Conservation (phyloP, 2,329 filamentous ascomycete species). For the Talaromyces sp. region DNA sequence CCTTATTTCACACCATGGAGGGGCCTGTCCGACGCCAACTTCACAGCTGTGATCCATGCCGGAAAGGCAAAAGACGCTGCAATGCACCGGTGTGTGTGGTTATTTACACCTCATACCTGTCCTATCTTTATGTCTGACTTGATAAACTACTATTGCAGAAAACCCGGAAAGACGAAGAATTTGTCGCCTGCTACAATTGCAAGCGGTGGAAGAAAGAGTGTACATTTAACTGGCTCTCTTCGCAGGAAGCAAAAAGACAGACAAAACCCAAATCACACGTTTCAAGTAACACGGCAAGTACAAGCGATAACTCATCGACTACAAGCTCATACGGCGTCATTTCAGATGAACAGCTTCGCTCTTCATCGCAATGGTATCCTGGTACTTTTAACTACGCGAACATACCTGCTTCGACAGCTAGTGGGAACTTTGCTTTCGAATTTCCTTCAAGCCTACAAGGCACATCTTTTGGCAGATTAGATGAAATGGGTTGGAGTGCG, state of each 20-base stretch:
- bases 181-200: slow-evolving; percentile 41
- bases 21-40: slow-evolving; percentile 9
- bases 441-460: neutral
- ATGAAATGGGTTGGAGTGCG: neutral
- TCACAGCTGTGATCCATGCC: slow-evolving; percentile 12
- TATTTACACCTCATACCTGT: neutral
- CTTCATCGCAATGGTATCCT: neutral
- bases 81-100: slow-evolving; percentile 6
- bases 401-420: neutral
- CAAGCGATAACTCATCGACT: neutral
- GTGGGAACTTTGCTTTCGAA: neutral
- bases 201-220: slow-evolving; percentile 45
- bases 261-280: neutral
- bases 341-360: neutral
- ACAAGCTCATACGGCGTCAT: neutral
- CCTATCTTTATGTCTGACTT: neutral
- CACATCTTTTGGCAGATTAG: neutral
- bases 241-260: slow-evolving; percentile 22
- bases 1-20: neutral
- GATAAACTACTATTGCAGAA: slow-evolving; percentile 16
- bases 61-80: slow-evolving; percentile 12
- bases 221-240: slow-evolving; percentile 45
- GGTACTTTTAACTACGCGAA: slow-evolving; percentile 7
- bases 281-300: neutral
- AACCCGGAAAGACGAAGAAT: slow-evolving; percentile 16